These are phyloP conservation scores for Boeremia exigua DNA, from an alignment of 2,329 filamentous ascomycete species.

Conservation along the genomic window DNA sequence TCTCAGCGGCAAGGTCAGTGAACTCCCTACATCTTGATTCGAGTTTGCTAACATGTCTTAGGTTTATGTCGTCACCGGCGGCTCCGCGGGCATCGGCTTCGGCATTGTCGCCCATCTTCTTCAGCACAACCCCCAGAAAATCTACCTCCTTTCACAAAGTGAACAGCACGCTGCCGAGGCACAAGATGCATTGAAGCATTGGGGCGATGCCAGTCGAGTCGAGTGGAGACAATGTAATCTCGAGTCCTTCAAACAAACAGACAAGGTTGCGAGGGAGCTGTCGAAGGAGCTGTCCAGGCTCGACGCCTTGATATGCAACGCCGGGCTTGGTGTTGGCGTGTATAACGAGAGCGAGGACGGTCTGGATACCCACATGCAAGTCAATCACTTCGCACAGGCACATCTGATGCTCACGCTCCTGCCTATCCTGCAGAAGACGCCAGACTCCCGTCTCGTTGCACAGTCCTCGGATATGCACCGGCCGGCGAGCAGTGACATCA, in stretches of 20 bases:
- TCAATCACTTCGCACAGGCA: constrained; percentile 59
- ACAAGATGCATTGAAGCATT: constrained; percentile 49
- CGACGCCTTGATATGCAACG: constrained; percentile 58
- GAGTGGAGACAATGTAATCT: constrained; percentile 57
- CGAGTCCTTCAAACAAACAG: constrained; percentile 54
- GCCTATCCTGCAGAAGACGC: constrained; percentile 53
- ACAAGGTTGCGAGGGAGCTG: constrained; percentile 54
- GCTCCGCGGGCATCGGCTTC: constrained; percentile 58
- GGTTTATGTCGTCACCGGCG: constrained; percentile 58
- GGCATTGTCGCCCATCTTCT: constrained; percentile 61
- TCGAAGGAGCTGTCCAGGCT: constrained; percentile 51
- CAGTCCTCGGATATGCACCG: constrained; percentile 60
- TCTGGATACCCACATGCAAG: constrained; percentile 58
- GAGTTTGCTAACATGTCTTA: constrained; percentile 16
- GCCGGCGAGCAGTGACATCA: constrained; percentile 44
- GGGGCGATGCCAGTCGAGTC: constrained; percentile 54
- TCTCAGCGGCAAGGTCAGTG: constrained; percentile 45
- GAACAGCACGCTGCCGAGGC: constrained; percentile 57
- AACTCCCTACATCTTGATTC: rapidly evolving
- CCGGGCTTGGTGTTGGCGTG: constrained; percentile 57
- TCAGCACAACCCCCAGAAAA: constrained; percentile 55
- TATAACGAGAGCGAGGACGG: constrained; percentile 59
- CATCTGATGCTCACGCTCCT: constrained; percentile 57
- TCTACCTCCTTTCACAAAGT: constrained; percentile 59
- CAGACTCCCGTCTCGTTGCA: constrained; percentile 55